A percentile compares a stretch with the other conserved stretches of the same genome.
phyloP scores from a whole-genome alignment of 2,329 filamentous ascomycete species.

The Fusarium sp. region DNA sequence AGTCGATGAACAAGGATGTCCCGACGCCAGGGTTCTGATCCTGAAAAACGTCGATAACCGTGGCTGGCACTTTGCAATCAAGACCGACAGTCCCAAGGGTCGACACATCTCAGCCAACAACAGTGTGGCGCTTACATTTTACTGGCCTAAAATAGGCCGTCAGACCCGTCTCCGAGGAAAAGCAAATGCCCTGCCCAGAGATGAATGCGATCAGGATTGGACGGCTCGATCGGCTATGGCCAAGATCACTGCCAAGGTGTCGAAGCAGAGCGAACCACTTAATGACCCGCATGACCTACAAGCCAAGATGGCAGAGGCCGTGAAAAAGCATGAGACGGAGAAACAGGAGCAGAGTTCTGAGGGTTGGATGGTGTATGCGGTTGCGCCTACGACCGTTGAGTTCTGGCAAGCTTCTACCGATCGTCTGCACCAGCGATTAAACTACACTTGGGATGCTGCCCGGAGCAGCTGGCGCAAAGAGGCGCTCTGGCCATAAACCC shows the following conservation, averaged over 20 bases:
- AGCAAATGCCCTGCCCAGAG: background rate
- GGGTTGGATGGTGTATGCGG: constrained; percentile 16
- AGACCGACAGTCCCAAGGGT: constrained; percentile 7
- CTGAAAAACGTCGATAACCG: constrained; percentile 14
- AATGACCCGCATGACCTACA: background rate
- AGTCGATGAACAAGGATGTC: background rate
- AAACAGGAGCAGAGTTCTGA: background rate
- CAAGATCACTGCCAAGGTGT: constrained; percentile 8
- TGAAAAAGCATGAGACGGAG: background rate
- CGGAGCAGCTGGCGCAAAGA: background rate
- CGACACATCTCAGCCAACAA: background rate
- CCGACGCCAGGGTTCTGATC: constrained; percentile 9
- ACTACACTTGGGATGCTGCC: background rate
- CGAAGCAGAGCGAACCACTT: constrained; percentile 16
- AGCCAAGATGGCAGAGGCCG: background rate
- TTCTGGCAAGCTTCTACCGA: constrained; percentile 24
- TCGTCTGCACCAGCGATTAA: constrained; percentile 9
- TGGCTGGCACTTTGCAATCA: constrained; percentile 23
- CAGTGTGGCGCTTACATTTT: constrained; percentile 12
- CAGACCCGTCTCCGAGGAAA: background rate
- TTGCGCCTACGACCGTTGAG: background rate
- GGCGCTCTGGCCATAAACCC: background rate
- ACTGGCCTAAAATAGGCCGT: constrained; percentile 14
- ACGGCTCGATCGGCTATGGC: constrained; percentile 4
- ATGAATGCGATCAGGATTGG: constrained; percentile 12